phyloP scores from a whole-genome alignment of 2,329 filamentous ascomycete genomes.

The Pestalotiopsis sp. region DNA sequence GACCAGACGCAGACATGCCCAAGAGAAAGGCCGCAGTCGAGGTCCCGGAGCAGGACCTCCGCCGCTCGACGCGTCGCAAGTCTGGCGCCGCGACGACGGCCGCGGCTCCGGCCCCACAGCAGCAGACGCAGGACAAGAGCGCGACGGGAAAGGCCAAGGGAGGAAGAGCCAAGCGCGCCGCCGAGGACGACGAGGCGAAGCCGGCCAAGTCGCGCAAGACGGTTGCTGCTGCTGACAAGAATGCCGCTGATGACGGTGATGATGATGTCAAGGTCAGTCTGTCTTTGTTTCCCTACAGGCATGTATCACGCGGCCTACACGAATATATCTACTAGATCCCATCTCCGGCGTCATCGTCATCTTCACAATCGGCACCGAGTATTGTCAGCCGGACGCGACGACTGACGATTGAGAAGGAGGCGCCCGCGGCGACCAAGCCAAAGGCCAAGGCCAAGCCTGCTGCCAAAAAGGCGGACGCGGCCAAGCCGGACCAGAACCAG shows the following conservation, averaged over 20 bases:
- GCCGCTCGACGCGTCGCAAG: conserved; percentile 12
- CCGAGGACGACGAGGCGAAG: not conserved
- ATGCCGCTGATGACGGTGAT: not conserved
- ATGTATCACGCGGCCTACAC: not conserved
- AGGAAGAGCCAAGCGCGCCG: conserved; percentile 4
- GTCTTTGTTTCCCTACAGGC: not conserved
- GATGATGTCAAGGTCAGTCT: not conserved
- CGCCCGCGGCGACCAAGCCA: not conserved
- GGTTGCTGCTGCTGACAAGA: not conserved
- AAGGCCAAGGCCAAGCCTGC: not conserved
- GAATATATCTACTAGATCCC: not conserved
- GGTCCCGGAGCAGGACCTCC: not conserved
- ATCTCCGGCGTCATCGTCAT: not conserved
- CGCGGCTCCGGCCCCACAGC: conserved; percentile 2
- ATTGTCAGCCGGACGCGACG: not conserved
- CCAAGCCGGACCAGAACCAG: not conserved
- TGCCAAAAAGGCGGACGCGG: not conserved
- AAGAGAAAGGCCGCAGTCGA: not conserved
- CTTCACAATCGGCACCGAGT: not conserved
- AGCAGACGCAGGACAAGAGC: not conserved
- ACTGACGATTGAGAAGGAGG: conserved; percentile 10
- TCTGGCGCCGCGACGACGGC: not conserved
- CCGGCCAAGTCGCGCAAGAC: not conserved
- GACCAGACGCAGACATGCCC: not conserved
- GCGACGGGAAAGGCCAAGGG: not conserved